A percentile compares a stretch with the other conserved stretches of the same genome.
These are phyloP conservation scores for Bassia scoparia DNA, from an alignment of 148 eudicot species.

Conservation along the genomic window DNA sequence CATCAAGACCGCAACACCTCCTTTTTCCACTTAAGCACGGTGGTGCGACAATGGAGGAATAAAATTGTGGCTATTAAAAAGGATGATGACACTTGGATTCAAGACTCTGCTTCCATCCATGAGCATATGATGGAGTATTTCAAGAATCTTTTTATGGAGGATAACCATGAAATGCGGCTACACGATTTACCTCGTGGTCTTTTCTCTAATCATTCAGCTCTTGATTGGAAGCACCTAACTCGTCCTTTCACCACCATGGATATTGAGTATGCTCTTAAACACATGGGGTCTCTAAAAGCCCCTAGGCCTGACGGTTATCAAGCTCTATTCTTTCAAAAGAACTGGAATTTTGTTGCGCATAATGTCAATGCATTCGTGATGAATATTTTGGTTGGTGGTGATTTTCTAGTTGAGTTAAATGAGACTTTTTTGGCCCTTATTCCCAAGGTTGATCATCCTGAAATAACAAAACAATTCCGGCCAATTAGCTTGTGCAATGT, in stretches of 20 bases:
- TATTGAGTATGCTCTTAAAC: no score
- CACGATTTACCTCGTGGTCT: background rate
- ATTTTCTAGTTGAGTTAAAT: no score
- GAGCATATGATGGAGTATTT: no score
- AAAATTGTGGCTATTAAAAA: background rate
- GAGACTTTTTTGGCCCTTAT: background rate
- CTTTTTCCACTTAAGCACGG: no score
- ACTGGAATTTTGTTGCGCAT: background rate
- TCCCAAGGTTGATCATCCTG: background rate
- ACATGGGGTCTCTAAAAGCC: background rate
- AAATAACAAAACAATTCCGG: background rate
- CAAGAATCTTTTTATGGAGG: no score
- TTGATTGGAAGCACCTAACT: background rate
- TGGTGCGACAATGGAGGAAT: background rate
- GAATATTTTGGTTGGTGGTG: background rate
- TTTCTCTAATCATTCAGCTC: background rate
- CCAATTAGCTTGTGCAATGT: background rate
- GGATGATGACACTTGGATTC: background rate
- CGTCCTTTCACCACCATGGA: background rate
- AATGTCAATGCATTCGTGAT: background rate
- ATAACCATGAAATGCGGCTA: no score
- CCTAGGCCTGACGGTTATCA: background rate
- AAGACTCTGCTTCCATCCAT: no score
- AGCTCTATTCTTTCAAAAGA: background rate
- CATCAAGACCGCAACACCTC: no score